Percentiles rank a stretch among this genome's conserved stretches.
Evolutionary conservation across 176 grass and related monocot genomes (phyloP).

Genomic region (Dendrocalamus sinicus): DNA sequence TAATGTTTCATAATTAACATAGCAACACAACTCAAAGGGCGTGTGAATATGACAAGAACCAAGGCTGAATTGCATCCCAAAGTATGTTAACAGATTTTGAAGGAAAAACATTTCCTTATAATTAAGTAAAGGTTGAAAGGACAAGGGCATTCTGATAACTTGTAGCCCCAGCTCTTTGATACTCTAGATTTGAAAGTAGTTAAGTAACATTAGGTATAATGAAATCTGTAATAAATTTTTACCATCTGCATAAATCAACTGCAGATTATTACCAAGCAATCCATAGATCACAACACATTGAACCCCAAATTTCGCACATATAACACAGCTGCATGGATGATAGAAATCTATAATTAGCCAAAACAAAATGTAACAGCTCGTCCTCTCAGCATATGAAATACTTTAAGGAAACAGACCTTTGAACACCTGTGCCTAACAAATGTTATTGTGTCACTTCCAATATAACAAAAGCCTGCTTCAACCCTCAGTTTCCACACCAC

Average conservation of each 20-base stretch:
- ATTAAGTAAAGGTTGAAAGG: background rate
- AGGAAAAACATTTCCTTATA: background rate
- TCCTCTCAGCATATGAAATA: background rate
- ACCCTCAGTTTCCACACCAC: background rate
- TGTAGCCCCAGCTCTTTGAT: conserved; percentile 1
- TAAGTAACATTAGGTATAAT: background rate
- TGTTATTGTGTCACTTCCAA: too few relatives aligned
- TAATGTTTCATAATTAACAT: background rate
- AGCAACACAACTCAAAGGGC: conserved; percentile 2
- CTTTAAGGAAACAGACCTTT: background rate
- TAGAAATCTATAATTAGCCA: background rate
- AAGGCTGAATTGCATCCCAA: background rate
- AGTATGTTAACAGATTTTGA: background rate
- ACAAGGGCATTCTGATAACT: background rate
- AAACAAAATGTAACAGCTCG: background rate
- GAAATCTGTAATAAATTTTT: background rate
- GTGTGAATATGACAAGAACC: conserved; percentile 4
- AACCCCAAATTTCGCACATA: background rate
- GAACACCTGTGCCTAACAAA: background rate
- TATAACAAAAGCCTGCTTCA: background rate
- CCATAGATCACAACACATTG: background rate
- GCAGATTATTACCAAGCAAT: conserved; percentile 6
- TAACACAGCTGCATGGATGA: background rate
- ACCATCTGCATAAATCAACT: background rate
- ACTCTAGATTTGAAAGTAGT: background rate